Base-by-base conservation (phyloP, 2,329 filamentous ascomycete genomes). In the Curvularia sp. region DNA sequence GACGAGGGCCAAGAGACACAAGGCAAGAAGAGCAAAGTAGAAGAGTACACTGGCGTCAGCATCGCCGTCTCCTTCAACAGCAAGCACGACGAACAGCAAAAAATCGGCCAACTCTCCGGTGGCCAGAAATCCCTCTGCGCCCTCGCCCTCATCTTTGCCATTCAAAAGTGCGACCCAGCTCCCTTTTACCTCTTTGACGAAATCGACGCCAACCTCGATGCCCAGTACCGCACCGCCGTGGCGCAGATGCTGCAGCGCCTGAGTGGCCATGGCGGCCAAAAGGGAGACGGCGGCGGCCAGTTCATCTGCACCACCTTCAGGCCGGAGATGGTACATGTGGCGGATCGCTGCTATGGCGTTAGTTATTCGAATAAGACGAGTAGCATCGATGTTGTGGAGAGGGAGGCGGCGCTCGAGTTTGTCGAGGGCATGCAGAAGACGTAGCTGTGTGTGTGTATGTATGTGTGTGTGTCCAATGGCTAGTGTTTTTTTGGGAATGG, bases 171-270 rank as follows among this genome's bases (percentile, higher is more conserved):
- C 59, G 95, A 99, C 76, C 95, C 94, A 9, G 96, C 94, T 43
- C 95, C 95, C 1, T 98, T 99, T 84, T 97, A 99, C 76, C 93
- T 99, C 71, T 99, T 99, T 70, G 95, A 99, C 77, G 95, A 99
- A 79, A 97, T 99, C 64, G 95, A 99, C 74, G 95, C 95, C 77
- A 99, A 99, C 75, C 86, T 99, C 23, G 95, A 99, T 76, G 93
- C 95, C 1, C 95, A 99, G 79, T 99, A 99, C 81, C 90, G 95
- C 60, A 97, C 95, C 1, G 94, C 95, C 1, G 95, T 99, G 10
- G 95, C 95, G 2, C 86, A 91, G 55, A 91, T 98, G 81, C 84
- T 99, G 21, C 84, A 94, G 72, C 84, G 81, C 67, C 73, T 75
- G 47, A 76, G 69, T 30, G 77, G 79, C 47, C 78, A 72, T 66